A percentile compares a stretch with the other conserved stretches of the same genome.
phyloP scores from a whole-genome alignment of 2,329 filamentous ascomycete genomes.

The Chrysosporium queenslandicum region DNA sequence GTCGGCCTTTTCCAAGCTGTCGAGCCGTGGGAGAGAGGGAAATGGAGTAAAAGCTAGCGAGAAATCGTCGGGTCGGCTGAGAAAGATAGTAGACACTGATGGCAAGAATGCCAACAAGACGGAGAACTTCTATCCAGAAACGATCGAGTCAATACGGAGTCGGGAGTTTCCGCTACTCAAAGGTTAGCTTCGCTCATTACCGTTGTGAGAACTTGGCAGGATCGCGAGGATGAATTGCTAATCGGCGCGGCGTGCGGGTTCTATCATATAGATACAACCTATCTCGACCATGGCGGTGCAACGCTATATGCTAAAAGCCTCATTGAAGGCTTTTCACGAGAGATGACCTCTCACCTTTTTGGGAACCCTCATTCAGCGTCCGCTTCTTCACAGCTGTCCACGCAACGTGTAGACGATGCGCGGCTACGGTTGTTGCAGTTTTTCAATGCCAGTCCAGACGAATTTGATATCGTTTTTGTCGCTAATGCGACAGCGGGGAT shows the following conservation, averaged over 20 bases:
- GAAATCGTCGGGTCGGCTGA: neutral
- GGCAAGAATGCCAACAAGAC: neutral
- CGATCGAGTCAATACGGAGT: constrained; percentile 40
- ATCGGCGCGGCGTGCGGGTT: neutral
- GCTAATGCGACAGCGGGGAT: constrained; percentile 86
- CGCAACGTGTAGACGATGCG: constrained; percentile 63
- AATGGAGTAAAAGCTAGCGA: neutral
- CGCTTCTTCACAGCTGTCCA: constrained; percentile 65
- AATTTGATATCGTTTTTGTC: constrained; percentile 84
- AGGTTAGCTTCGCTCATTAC: constrained; percentile 22
- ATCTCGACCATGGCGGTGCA: constrained; percentile 94
- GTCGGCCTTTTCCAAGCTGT: neutral
- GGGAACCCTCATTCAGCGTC: constrained; percentile 91
- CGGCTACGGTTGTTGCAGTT: constrained; percentile 62
- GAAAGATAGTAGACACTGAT: neutral
- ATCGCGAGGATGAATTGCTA: neutral
- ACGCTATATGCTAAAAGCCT: constrained; percentile 70
- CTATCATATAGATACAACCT: constrained; percentile 53
- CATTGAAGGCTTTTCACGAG: constrained; percentile 66
- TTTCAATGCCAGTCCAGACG: constrained; percentile 68
- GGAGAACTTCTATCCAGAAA: constrained; percentile 18
- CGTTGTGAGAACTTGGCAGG: neutral
- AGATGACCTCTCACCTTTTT: constrained; percentile 68
- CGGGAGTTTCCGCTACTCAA: constrained; percentile 40
- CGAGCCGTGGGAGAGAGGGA: neutral